Conservation (phyloP, 1,139 yeast genomes). For the Yamadazyma sp. region DNA sequence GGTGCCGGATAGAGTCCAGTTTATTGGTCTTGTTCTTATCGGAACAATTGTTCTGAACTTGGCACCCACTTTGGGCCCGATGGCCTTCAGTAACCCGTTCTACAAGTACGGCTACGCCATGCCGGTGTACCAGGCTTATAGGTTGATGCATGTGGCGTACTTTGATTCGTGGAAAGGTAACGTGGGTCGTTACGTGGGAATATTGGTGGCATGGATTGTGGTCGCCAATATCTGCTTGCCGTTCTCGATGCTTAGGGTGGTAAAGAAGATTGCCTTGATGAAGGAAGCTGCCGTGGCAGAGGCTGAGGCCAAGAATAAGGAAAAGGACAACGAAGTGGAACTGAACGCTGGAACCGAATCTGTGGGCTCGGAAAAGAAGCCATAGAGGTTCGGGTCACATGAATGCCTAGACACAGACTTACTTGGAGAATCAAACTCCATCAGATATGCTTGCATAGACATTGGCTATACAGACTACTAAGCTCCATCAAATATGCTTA, state of each 20-base stretch:
- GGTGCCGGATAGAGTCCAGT: constrained; percentile 39
- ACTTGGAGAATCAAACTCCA: too few relatives aligned
- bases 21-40: constrained; percentile 50
- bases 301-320: background rate
- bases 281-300: background rate
- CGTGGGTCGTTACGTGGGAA: constrained; percentile 48
- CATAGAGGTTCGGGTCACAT: too few relatives aligned
- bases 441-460: too few relatives aligned
- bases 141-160: constrained; percentile 45
- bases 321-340: background rate
- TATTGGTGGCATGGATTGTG: constrained; percentile 48
- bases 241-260: constrained; percentile 27
- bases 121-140: constrained; percentile 51
- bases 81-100: constrained; percentile 44
- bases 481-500: too few relatives aligned
- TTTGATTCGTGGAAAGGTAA: constrained; percentile 46
- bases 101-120: constrained; percentile 53
- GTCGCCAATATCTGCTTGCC: constrained; percentile 40
- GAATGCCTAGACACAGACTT: too few relatives aligned
- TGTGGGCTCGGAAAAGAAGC: too few relatives aligned
- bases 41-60: constrained; percentile 41
- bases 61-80: constrained; percentile 49
- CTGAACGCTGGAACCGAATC: too few relatives aligned
- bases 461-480: too few relatives aligned
- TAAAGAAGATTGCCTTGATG: constrained; percentile 3